Evolutionary conservation across 2,329 filamentous ascomycete genomes (phyloP), one percentile per base, ranked within the genome.

Genomic region (Ceratocystis smalleyi): DNA sequence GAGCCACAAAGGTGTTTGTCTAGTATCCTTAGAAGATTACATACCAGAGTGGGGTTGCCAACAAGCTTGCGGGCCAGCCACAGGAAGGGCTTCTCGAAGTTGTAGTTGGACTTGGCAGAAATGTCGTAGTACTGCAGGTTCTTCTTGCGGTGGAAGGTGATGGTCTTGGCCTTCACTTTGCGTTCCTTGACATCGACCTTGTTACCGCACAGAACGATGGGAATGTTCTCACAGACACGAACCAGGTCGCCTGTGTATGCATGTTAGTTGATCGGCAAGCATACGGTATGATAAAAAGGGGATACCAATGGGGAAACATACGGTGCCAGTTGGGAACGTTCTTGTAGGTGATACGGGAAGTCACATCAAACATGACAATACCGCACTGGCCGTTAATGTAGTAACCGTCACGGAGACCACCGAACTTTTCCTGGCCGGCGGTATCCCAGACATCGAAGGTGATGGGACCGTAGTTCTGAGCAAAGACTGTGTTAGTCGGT

Each of bases 131-230:
- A 99, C 81, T 99, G 94, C 63, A 99, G 87, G 81, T 97, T 99
- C 87, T 99, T 99, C 89, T 99, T 99, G 80, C 94, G 90, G 85
- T 99, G 94, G 89, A 99, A 99, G 70, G 94, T 99, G 79, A 99
- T 99, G 76, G 92, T 95, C 89, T 99, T 99, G 75, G 94, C 94
- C 87, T 99, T 99, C 76, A 99, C 94, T 82, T 99, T 99, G 78
- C 94, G 90, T 85, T 99, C 94, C 88, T 99, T 99, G 70, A 99
- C 94, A 74, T 99, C 92, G 77, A 99, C 92, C 85, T 99, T 99
- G 89, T 99, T 99, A 74, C 92, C 92, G 77, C 86, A 91, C 69
- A 99, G 88, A 73, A 97, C 94, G 74, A 99, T 97, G 71, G 92
- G 92, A 73, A 99, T 94, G 82, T 94, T 95, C 84, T 99, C 92